Evolutionary conservation across 768 basidiomycete genomes (phyloP).

Genomic region (Chalciporus sphaerocephalus): DNA sequence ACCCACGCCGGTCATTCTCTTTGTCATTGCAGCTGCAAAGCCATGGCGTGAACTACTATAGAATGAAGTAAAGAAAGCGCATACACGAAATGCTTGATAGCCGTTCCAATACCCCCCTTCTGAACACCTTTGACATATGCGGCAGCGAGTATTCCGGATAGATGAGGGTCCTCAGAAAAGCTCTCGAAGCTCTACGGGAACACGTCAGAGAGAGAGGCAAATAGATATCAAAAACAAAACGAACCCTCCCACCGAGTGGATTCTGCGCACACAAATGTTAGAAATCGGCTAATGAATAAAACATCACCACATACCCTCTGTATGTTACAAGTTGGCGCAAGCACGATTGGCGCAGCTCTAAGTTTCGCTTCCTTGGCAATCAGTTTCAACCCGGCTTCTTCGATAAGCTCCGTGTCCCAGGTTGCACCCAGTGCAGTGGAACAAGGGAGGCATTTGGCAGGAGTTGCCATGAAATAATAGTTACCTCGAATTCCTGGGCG

Average conservation of each 20-base stretch:
- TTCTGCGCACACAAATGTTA: constrained; percentile 38
- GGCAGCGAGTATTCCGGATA: constrained; percentile 67
- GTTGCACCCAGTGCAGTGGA: constrained; percentile 74
- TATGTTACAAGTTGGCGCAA: constrained; percentile 83
- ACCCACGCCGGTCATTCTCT: constrained; percentile 69
- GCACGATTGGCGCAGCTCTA: constrained; percentile 60
- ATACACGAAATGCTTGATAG: constrained; percentile 85
- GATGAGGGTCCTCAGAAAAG: constrained; percentile 73
- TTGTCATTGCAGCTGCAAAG: constrained; percentile 82
- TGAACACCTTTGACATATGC: constrained; percentile 78
- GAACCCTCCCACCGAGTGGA: constrained; percentile 66
- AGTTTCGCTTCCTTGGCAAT: constrained; percentile 71
- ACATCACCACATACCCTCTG: constrained; percentile 50
- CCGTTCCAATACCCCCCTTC: constrained; percentile 65
- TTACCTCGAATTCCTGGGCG: constrained; percentile 67
- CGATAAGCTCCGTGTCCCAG: constrained; percentile 62
- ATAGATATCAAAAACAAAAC: constrained; percentile 7
- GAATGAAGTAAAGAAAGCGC: too few relatives aligned
- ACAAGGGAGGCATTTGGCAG: constrained; percentile 73
- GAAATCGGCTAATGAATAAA: neutral
- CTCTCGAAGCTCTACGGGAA: constrained; percentile 66
- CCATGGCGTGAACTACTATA: too few relatives aligned
- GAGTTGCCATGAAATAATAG: constrained; percentile 77
- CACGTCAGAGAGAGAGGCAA: constrained; percentile 11
- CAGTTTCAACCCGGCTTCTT: constrained; percentile 57